Percentiles rank a stretch among this genome's conserved stretches.
Conservation (phyloP, 768 basidiomycete species). For the Cystofilobasidium bisporidii region DNA sequence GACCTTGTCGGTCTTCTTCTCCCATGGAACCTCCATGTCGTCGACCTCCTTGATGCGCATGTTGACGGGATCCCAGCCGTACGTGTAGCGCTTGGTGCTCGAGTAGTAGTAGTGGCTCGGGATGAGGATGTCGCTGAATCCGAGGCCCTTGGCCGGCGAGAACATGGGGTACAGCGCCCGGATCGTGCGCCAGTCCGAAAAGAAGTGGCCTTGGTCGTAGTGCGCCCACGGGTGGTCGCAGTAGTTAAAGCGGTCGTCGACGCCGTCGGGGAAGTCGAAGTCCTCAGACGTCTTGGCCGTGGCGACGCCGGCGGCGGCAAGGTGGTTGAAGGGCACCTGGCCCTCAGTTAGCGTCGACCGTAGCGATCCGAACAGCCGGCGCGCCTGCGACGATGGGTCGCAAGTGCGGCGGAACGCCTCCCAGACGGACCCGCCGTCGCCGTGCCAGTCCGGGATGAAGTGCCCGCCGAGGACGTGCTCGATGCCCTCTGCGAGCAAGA, state of each 20-base stretch:
- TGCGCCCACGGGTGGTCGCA: constrained; percentile 74
- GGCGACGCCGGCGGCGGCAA: constrained; percentile 42
- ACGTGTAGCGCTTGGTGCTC: constrained; percentile 69
- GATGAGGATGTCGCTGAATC: constrained; percentile 82
- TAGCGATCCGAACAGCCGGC: constrained; percentile 70
- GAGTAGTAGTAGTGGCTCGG: constrained; percentile 95
- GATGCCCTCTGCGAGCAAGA: constrained; percentile 45
- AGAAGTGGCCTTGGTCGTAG: constrained; percentile 86
- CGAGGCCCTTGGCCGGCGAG: constrained; percentile 75
- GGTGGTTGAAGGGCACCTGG: constrained; percentile 36
- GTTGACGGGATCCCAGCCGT: constrained; percentile 76
- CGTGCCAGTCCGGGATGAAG: constrained; percentile 76
- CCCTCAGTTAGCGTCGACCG: constrained; percentile 45
- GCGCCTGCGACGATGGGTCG: constrained; percentile 62
- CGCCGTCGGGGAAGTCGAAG: constrained; percentile 55
- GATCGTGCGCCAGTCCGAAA: constrained; percentile 89
- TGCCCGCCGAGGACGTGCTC: constrained; percentile 51
- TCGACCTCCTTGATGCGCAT: constrained; percentile 66
- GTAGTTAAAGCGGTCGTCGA: constrained; percentile 63
- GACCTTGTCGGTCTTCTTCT: constrained; percentile 68
- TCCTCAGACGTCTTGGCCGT: constrained; percentile 42
- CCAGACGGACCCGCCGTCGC: constrained; percentile 72
- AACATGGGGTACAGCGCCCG: constrained; percentile 85
- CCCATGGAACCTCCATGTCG: constrained; percentile 79
- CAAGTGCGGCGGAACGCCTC: constrained; percentile 91